Percentiles rank a stretch among this genome's conserved stretches.
Conservation (phyloP, 2,329 filamentous ascomycete species). For the Lachnellula willkommii region DNA sequence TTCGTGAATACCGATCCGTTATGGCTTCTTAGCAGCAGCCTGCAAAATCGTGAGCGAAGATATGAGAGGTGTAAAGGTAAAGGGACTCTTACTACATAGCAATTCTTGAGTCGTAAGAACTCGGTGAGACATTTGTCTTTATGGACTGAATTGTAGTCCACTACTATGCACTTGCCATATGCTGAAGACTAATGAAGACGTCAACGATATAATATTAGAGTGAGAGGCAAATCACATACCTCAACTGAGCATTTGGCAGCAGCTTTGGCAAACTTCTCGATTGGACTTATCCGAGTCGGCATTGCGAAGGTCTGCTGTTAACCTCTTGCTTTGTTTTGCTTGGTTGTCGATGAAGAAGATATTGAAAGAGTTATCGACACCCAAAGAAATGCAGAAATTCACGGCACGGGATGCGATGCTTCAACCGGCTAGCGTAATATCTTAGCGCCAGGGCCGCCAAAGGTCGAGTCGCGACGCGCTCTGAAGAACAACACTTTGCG, state of each 20-base stretch:
- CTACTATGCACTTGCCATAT: conserved; percentile 88
- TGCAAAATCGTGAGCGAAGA: conserved; percentile 27
- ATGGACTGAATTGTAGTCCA: conserved; percentile 82
- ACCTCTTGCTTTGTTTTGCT: background rate
- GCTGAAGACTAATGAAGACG: conserved; percentile 57
- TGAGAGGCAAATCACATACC: conserved; percentile 37
- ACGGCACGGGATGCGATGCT: background rate
- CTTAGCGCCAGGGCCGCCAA: background rate
- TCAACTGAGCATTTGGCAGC: conserved; percentile 61
- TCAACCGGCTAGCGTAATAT: background rate
- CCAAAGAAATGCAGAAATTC: background rate
- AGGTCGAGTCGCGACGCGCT: background rate
- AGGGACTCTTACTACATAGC: conserved; percentile 65
- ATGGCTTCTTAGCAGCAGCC: conserved; percentile 48
- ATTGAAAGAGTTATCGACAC: background rate
- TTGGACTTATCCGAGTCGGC: conserved; percentile 48
- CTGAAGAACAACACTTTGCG: background rate
- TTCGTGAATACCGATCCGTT: conserved; percentile 9
- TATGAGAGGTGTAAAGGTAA: background rate
- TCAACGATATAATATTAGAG: conserved; percentile 3
- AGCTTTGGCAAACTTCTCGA: conserved; percentile 64
- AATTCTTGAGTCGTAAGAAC: conserved; percentile 81
- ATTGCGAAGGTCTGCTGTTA: conserved; percentile 15
- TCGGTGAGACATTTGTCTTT: conserved; percentile 87
- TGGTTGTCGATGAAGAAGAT: background rate